phyloP scores from a whole-genome alignment of 805 yeast genomes.

The Saccharomycopsis capsularis region DNA sequence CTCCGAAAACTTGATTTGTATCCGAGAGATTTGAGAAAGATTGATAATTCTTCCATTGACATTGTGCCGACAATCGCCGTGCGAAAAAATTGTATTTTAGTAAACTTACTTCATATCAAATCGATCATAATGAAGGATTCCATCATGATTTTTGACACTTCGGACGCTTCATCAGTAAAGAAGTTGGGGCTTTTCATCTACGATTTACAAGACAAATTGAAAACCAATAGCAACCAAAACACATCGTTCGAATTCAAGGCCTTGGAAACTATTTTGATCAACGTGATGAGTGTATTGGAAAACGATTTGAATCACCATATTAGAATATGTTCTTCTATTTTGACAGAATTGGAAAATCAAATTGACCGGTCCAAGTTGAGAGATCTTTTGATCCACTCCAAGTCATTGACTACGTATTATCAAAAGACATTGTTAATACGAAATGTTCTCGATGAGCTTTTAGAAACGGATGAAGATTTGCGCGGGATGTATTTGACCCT shows the following conservation, averaged over 20 bases:
- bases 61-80: conserved; percentile 81
- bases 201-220: conserved; percentile 48
- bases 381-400: conserved; percentile 74
- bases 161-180: conserved; percentile 35
- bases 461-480: conserved; percentile 83
- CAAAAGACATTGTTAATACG: conserved; percentile 79
- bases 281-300: conserved; percentile 69
- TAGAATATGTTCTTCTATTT: conserved; percentile 64
- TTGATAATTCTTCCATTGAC: conserved; percentile 68
- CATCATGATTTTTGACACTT: conserved; percentile 72
- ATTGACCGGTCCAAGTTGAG: conserved; percentile 76
- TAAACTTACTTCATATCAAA: conserved; percentile 70
- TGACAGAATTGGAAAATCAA: conserved; percentile 71
- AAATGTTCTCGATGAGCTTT: conserved; percentile 74
- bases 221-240: conserved; percentile 30
- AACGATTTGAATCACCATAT: conserved; percentile 84
- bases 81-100: conserved; percentile 59
- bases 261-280: conserved; percentile 75
- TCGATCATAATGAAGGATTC: conserved; percentile 67
- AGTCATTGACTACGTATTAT: conserved; percentile 73
- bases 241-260: conserved; percentile 90
- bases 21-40: conserved; percentile 86
- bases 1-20: conserved; percentile 65
- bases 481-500: conserved; percentile 68
- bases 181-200: conserved; percentile 72